Evolutionary conservation across 345 rosid species (phyloP).

Genomic region (Heritiera littoralis): DNA sequence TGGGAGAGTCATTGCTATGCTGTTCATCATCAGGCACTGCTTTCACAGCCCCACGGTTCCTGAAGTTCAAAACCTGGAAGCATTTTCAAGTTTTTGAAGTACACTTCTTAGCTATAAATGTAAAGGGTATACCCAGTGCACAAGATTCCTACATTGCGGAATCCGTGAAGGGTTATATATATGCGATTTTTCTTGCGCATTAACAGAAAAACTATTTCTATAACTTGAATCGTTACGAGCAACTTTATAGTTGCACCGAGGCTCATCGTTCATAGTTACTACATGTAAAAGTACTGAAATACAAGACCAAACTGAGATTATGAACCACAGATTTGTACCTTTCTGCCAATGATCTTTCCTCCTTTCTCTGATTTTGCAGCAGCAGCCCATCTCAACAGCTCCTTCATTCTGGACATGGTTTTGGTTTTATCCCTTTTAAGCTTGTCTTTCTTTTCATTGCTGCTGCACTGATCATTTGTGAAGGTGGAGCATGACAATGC

Average conservation of each 20-base stretch:
- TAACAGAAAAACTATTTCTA: too few relatives aligned
- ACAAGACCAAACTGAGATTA: not conserved
- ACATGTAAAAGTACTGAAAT: not conserved
- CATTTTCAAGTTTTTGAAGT: not conserved
- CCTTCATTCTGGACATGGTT: constrained; percentile 75
- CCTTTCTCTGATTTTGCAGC: constrained; percentile 71
- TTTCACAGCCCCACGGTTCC: constrained; percentile 47
- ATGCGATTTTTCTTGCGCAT: too few relatives aligned
- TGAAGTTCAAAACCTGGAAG: constrained; percentile 48
- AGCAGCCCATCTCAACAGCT: constrained; percentile 77
- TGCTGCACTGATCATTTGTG: constrained; percentile 24
- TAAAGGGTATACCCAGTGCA: too few relatives aligned
- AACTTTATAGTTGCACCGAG: too few relatives aligned
- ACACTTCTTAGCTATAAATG: not conserved
- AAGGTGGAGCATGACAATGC: constrained; percentile 29
- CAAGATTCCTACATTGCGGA: too few relatives aligned
- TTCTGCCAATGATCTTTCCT: constrained; percentile 56
- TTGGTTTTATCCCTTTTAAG: constrained; percentile 49
- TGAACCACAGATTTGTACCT: constrained; percentile 38
- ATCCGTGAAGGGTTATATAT: too few relatives aligned
- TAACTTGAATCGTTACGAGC: too few relatives aligned
- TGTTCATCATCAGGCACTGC: constrained; percentile 52
- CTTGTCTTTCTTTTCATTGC: constrained; percentile 38
- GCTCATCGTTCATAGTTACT: not conserved
- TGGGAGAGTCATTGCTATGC: constrained; percentile 58